Conservation (phyloP, 441 rosid genomes). For the Eruca vesicaria region DNA sequence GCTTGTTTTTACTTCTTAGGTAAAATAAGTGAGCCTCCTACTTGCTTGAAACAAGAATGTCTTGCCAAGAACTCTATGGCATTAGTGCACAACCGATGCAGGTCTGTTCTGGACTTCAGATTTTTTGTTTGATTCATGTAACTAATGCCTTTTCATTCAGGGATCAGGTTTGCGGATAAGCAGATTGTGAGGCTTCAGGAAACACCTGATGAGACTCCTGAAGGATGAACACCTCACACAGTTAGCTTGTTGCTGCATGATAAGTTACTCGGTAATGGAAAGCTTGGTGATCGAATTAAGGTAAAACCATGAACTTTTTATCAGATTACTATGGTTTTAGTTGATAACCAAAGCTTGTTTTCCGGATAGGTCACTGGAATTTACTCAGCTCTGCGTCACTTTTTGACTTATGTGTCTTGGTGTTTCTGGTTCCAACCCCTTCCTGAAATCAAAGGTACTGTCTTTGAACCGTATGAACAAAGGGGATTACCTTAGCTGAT, state of each 20-base stretch:
- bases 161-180: slow-evolving; percentile 89
- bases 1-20: slow-evolving; percentile 46
- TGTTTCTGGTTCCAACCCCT: no score
- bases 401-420: no score
- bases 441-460: no score
- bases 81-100: slow-evolving; percentile 86
- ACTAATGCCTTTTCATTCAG: not conserved
- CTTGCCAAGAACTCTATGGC: slow-evolving; percentile 89
- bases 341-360: slow-evolving; percentile 12
- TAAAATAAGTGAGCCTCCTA: slow-evolving; percentile 74
- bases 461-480: no score
- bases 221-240: slow-evolving; percentile 96
- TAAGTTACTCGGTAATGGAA: slow-evolving; percentile 89
- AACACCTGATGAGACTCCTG: slow-evolving; percentile 96
- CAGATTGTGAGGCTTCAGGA: slow-evolving; percentile 99
- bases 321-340: not conserved
- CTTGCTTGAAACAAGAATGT: slow-evolving; percentile 80
- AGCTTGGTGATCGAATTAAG: slow-evolving; percentile 98
- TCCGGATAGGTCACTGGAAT: slow-evolving; percentile 78
- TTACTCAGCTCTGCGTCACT: no score
- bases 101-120: slow-evolving; percentile 40
- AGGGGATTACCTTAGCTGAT: no score
- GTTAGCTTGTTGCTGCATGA: slow-evolving; percentile 98
- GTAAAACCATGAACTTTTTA: slow-evolving; percentile 38
- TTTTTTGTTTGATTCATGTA: not conserved